Evolutionary conservation across 179 eudicot species (phyloP).

Genomic region (Drosera spatulata): DNA sequence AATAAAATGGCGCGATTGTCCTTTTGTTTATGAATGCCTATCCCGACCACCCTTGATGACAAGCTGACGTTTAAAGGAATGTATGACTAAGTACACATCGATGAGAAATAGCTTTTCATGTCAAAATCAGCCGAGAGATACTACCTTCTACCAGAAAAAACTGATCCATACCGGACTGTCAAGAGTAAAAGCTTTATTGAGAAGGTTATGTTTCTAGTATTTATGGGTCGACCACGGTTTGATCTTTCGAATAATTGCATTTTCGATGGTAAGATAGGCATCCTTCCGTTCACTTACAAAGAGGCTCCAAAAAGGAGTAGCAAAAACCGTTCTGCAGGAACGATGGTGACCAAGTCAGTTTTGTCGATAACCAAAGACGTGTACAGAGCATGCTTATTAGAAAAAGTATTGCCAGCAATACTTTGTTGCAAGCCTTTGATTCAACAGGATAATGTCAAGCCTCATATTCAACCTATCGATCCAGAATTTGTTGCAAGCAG

Average conservation of each 20-base stretch:
- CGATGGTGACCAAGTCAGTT: slow-evolving; percentile 10
- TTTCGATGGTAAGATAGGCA: background rate
- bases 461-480: background rate
- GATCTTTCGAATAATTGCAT: slow-evolving; percentile 2
- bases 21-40: slow-evolving; percentile 2
- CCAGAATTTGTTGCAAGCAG: slow-evolving; percentile 2
- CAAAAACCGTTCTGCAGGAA: slow-evolving; percentile 8
- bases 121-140: slow-evolving; percentile 3
- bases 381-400: slow-evolving; percentile 4
- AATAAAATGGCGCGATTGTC: background rate
- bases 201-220: slow-evolving; percentile 11
- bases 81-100: background rate
- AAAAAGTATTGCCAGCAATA: slow-evolving; percentile 6
- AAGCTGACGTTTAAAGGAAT: background rate
- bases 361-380: background rate
- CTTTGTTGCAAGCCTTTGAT: too few relatives aligned
- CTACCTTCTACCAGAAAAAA: slow-evolving; percentile 9
- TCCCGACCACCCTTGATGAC: too few relatives aligned
- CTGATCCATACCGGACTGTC: slow-evolving; percentile 7
- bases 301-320: slow-evolving; percentile 7
- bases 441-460: slow-evolving; percentile 15
- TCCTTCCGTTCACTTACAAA: background rate
- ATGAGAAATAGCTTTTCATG: slow-evolving; percentile 1
- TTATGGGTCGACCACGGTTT: slow-evolving; percentile 8
- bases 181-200: slow-evolving; percentile 1